Percentiles rank a stretch among this genome's conserved stretches.
Conservation (phyloP, 2,329 filamentous ascomycete genomes). For the Bipolaris bicolor region DNA sequence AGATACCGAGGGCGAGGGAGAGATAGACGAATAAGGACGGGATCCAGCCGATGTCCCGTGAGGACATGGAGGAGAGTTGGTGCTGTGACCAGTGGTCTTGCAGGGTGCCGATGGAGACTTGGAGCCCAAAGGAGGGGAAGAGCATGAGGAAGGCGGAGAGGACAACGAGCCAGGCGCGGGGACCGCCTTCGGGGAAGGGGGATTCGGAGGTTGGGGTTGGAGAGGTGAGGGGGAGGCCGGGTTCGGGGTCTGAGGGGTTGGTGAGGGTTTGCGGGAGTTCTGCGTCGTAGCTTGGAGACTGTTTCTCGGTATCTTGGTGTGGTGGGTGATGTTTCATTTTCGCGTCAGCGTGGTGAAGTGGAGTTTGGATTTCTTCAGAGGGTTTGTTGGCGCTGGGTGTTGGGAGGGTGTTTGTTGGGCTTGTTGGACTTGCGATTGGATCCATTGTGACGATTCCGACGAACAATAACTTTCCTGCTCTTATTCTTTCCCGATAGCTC, state of each 20-base stretch:
- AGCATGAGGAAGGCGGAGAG: constrained; percentile 44
- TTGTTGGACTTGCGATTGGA: constrained; percentile 34
- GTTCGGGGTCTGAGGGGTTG: constrained; percentile 10
- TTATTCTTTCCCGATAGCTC: too few species aligned
- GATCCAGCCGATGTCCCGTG: constrained; percentile 80
- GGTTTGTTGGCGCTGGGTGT: constrained; percentile 10
- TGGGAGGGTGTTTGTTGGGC: constrained; percentile 32
- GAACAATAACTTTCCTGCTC: too few species aligned
- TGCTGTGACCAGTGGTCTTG: constrained; percentile 78
- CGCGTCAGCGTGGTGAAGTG: constrained; percentile 26
- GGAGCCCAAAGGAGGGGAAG: constrained; percentile 47
- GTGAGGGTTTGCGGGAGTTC: constrained; percentile 13
- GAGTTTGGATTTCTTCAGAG: constrained; percentile 29
- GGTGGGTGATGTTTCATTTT: constrained; percentile 15
- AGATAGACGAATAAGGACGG: constrained; percentile 86
- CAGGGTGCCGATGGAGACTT: constrained; percentile 68
- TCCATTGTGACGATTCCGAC: constrained; percentile 29
- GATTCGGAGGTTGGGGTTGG: constrained; percentile 28
- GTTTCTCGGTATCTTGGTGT: neutral
- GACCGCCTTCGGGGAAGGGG: constrained; percentile 49
- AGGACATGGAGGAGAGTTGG: constrained; percentile 69
- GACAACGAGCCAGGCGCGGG: constrained; percentile 51
- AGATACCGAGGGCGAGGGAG: constrained; percentile 80
- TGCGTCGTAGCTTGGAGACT: neutral
- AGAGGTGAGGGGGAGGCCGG: neutral